Evolutionary conservation across 495 filamentous ascomycete species (phyloP), one percentile per base, ranked within the genome.

Genomic region (Hyaloscypha variabilis): DNA sequence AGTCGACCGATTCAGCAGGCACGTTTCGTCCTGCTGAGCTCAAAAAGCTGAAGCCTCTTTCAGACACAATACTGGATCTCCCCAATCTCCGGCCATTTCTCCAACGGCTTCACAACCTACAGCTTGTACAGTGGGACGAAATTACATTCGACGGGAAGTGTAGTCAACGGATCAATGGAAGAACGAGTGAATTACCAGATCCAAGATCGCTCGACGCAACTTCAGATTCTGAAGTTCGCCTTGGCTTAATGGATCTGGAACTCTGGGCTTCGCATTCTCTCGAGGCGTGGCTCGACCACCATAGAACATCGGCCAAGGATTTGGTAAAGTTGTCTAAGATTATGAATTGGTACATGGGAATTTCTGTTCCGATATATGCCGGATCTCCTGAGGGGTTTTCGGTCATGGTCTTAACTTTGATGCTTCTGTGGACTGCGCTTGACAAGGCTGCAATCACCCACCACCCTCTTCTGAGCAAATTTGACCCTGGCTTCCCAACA

Each of bases 391-490:
- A 85, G 68, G 75, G 70, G 0, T 67, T 80, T 2, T 91, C 88
- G 1, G 55, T 83, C 0, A 87, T 91, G 85, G 39, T 86, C 2
- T 77, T 92, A n/a, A 86, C 80, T 0, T 70, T 83, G 5, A 72
- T 89, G 63, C 86, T 90, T 31, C 65, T 91, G 0, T 92, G 88
- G 88, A 70, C 88, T 42, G 85, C 85, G 21, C 75, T 78, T 52
- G 89, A 91, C 66, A 83, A 77, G 58, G 74, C 77, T 14, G 83
- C 84, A 0, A 76, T 78, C 13, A 24, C 58, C 1, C 60, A 70
- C 0, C 75, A 78, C 58, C 64, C 71, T 1, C 59, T 88, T 6
- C 67, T 92, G 1, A 53, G 34, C 0, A 72, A 88, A 0, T 91
- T 88, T 67, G 71, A 83, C 19, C 76, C 82, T 0, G 80, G 75